phyloP scores from a whole-genome alignment of 2,329 filamentous ascomycete species.

The Colletotrichum acutatum region DNA sequence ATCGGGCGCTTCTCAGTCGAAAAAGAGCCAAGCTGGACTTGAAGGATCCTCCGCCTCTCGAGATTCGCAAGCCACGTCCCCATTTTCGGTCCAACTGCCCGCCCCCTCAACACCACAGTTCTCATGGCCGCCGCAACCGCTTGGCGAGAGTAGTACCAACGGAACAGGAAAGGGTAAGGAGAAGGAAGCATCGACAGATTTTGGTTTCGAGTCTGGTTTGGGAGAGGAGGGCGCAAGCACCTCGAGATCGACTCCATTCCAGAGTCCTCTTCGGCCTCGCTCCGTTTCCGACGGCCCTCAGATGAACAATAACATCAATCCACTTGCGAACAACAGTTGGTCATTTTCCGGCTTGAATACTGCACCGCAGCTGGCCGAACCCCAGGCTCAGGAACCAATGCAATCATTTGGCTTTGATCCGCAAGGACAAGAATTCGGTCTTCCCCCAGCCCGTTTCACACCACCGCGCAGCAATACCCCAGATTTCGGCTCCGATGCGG shows the following conservation, averaged over 20 bases:
- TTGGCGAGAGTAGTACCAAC: background rate
- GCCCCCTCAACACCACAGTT: constrained; percentile 35
- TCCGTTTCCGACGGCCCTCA: constrained; percentile 68
- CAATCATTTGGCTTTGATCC: background rate
- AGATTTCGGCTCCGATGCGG: constrained; percentile 13
- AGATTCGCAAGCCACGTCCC: constrained; percentile 4
- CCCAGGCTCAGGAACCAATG: background rate
- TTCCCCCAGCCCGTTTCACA: background rate
- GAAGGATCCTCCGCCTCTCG: constrained; percentile 9
- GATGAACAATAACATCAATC: constrained; percentile 55
- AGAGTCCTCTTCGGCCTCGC: constrained; percentile 54
- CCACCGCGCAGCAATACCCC: constrained; percentile 16
- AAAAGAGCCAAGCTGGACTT: background rate
- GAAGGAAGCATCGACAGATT: constrained; percentile 29
- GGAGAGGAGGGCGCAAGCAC: constrained; percentile 13
- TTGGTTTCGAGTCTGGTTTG: constrained; percentile 5
- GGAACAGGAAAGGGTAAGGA: constrained; percentile 37
- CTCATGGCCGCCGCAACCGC: constrained; percentile 24
- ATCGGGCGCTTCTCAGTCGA: constrained; percentile 2
- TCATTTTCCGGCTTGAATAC: constrained; percentile 59
- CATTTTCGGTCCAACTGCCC: constrained; percentile 21
- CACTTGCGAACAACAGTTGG: constrained; percentile 71
- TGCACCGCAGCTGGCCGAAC: constrained; percentile 20
- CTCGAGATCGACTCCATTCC: constrained; percentile 4
- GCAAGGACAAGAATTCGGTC: background rate